Evolutionary conservation across 2,329 filamentous ascomycete species (phyloP), one percentile per base, ranked within the genome.

Genomic region (Venturia carpophila): DNA sequence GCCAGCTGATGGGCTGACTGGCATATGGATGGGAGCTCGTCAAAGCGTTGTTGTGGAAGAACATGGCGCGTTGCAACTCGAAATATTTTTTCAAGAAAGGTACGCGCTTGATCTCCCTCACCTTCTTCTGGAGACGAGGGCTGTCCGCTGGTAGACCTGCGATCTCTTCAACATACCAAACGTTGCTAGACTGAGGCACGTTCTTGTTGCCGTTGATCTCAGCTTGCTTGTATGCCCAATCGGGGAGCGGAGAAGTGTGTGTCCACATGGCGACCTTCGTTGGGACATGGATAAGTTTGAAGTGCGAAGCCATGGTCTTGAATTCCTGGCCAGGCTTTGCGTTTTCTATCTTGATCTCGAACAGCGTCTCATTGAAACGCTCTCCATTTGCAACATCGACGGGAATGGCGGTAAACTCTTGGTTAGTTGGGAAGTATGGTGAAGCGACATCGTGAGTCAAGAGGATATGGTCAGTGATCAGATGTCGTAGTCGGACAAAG

Each of bases 171-270:
- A 92, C 89, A 70, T 89, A 88, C 94, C 94, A 99, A 68, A 96
- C 83, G 75, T 99, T 99, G 75, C 91, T 96, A 74, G 89, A 87
- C 68, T 93, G 90, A 37, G 87, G 82, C 64, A 95, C 80, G 74
- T 96, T 95, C 84, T 99, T 99, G 83, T 99, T 99, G 67, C 94
- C 94, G 76, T 99, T 99, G 81, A 99, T 97, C 76, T 99, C 94
- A 73, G 96, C 93, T 77, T 99, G 94, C 76, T 95, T 94, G 80
- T 90, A 93, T 34, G 84, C 94, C 94, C 94, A 99, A 4, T 99
- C 94, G 5, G 94, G 94, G n/a, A 99, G 85, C 62, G 94, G 91
- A 67, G 87, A 94, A 43, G 89, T 89, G 76, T 97, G 93, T 37
- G 94, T 99, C 94, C 94, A 99, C 93, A 99, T 96, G 69, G 94